A percentile compares a stretch with the other conserved stretches of the same genome.
Conservation (phyloP, 1,284 basidiomycete genomes). For the Tilletia setariae region DNA sequence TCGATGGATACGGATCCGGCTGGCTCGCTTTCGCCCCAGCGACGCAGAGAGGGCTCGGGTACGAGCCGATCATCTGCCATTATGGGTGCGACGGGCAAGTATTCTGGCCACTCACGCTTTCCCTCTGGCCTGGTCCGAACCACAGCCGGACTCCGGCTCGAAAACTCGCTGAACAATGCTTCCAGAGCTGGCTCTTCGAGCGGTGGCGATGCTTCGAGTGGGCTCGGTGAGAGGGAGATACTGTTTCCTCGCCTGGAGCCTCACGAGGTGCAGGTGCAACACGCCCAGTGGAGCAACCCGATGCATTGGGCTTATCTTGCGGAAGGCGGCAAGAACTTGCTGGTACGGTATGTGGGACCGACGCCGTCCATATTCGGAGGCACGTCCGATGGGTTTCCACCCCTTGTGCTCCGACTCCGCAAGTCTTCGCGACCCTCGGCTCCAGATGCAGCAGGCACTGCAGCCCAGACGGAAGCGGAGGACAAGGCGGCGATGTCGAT, state of each 20-base stretch:
- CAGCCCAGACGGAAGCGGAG: not conserved
- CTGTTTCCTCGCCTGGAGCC: constrained; percentile 11
- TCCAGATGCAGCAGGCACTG: constrained; percentile 34
- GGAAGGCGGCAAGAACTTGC: constrained; percentile 37
- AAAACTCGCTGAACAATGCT: not conserved
- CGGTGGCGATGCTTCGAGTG: not conserved
- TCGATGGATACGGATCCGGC: not conserved
- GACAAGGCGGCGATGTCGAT: not conserved
- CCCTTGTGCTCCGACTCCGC: not conserved
- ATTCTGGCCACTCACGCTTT: not conserved
- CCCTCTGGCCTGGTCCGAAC: constrained; percentile 12
- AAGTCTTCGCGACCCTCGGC: constrained; percentile 59
- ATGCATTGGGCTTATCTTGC: constrained; percentile 31
- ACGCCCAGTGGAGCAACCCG: constrained; percentile 15
- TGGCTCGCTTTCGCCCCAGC: too few species aligned
- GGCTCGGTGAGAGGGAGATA: not conserved
- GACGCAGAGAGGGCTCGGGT: too few species aligned
- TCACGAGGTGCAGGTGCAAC: constrained; percentile 7
- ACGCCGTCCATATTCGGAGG: constrained; percentile 15
- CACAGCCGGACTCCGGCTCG: constrained; percentile 2
- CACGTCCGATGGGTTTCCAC: constrained; percentile 12
- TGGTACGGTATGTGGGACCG: constrained; percentile 25
- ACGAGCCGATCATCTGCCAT: not conserved
- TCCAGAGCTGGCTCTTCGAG: not conserved
- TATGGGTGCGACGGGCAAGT: not conserved